Evolutionary conservation across 805 yeast species (phyloP), one percentile per base, ranked within the genome.

Genomic region (Yarrowia sp.): DNA sequence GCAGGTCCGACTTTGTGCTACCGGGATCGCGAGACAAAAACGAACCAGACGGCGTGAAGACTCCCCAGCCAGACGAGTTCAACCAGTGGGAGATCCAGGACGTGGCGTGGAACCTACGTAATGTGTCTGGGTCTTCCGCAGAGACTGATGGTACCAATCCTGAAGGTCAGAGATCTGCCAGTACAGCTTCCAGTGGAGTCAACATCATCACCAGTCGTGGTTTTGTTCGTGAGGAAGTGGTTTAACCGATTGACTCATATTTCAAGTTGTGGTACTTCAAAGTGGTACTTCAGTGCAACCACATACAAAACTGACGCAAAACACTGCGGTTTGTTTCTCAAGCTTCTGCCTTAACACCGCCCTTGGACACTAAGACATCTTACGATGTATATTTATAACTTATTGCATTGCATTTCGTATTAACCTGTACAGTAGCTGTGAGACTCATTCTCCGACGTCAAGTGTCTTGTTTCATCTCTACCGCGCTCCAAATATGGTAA

Each of bases 11-110:
- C 7, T 35, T 22, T n/a, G 39, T 47, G 1, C 18, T 51, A 7
- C 38, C 38, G 5, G 36, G 25, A 1, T 18, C 18, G 9, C 14
- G 29, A 21, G 55, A 31, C 7, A 13, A 31, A 1, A 10, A 21
- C 9, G 38, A 29, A 9, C 33, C 35, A 2, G 55, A 19, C 27
- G 24, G 5, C 1, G 58, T 33, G 6, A 35, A 32, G n/a, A 51
- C 58, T 2, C 41, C 58, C 6, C 58, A 19, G 14, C 38, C 58
- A 8, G 61, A 55, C 21, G 61, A 55, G n/a, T 55, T 55, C 47
- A 55, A 55, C 41, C 61, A 55, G 21, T 55, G 61, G 61, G 61
- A 55, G 35, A 55, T 55, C 47, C 61, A 55, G 35, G 61, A 55
- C 29, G 61, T 55, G 18, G 61, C 61, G 9, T 55, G 61, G 61